phyloP scores from a whole-genome alignment of 1,284 basidiomycete genomes.

The Retiboletus flavoniger region DNA sequence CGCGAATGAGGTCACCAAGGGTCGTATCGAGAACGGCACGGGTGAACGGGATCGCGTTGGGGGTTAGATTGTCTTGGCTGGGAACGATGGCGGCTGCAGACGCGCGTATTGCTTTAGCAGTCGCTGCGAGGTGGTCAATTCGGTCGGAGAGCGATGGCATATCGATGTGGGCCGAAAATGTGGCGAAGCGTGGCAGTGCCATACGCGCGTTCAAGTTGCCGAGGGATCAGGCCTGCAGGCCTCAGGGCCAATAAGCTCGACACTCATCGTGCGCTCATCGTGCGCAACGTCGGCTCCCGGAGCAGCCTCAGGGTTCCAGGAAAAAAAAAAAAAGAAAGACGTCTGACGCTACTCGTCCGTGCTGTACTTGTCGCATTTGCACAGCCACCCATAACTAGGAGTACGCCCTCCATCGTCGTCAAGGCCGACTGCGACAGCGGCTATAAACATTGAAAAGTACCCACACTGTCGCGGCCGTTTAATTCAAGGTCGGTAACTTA shows the following conservation, averaged over 20 bases:
- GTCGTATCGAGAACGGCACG: conserved; percentile 58
- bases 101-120: conserved; percentile 38
- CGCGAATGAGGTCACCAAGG: conserved; percentile 73
- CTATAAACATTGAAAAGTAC: conserved; percentile 5
- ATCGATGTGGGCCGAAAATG: neutral
- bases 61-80: conserved; percentile 13
- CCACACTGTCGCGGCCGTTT: conserved; percentile 8
- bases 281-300: too few relatives aligned
- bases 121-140: conserved; percentile 42
- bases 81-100: conserved; percentile 29
- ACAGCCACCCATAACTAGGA: conserved; percentile 24
- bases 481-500: conserved; percentile 23
- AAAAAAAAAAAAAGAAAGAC: too few relatives aligned
- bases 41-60: conserved; percentile 48
- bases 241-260: neutral
- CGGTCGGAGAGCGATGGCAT: conserved; percentile 46
- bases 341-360: too few relatives aligned
- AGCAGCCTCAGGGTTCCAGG: too few relatives aligned
- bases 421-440: conserved; percentile 10
- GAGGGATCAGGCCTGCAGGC: too few relatives aligned
- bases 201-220: too few relatives aligned
- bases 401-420: conserved; percentile 6
- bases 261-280: neutral
- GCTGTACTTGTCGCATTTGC: neutral
- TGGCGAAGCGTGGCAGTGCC: neutral